phyloP scores from a whole-genome alignment of 2,329 filamentous ascomycete species.

The Fusarium gaditjirri region DNA sequence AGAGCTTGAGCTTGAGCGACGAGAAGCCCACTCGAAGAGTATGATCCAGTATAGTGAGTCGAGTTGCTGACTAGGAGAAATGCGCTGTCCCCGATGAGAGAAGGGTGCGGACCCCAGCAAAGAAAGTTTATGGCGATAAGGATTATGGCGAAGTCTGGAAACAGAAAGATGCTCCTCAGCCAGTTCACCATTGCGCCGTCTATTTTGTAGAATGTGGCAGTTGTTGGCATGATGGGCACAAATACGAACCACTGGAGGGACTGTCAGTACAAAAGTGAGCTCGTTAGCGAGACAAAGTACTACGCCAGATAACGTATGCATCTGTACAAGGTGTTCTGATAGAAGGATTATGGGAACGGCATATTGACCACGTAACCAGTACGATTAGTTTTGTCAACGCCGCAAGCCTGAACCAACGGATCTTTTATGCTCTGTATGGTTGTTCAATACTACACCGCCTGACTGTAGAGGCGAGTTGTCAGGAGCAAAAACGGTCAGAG shows the following conservation, averaged over 20 bases:
- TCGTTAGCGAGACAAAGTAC: rapidly evolving
- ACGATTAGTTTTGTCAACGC: neutral
- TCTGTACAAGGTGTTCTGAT: neutral
- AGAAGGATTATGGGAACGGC: neutral
- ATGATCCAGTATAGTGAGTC: neutral
- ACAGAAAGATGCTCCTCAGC: neutral
- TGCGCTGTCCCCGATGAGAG: neutral
- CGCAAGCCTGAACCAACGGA: neutral
- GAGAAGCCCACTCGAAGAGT: neutral
- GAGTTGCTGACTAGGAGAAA: neutral
- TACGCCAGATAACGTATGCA: rapidly evolving
- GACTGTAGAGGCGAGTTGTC: neutral
- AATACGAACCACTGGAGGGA: neutral
- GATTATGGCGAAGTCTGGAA: neutral
- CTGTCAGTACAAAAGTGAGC: too few species aligned
- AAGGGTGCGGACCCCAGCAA: neutral
- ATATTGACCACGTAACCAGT: neutral
- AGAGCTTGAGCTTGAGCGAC: neutral
- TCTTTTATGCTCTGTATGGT: neutral
- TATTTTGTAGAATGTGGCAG: rapidly evolving
- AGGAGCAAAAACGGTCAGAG: rapidly evolving
- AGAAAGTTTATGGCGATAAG: neutral
- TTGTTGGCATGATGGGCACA: neutral
- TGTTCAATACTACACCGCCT: neutral
- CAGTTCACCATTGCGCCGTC: neutral